Percentiles rank a stretch among this genome's conserved stretches.
phyloP scores from a whole-genome alignment of 2,329 filamentous ascomycete species.

The Alternaria gaisen region DNA sequence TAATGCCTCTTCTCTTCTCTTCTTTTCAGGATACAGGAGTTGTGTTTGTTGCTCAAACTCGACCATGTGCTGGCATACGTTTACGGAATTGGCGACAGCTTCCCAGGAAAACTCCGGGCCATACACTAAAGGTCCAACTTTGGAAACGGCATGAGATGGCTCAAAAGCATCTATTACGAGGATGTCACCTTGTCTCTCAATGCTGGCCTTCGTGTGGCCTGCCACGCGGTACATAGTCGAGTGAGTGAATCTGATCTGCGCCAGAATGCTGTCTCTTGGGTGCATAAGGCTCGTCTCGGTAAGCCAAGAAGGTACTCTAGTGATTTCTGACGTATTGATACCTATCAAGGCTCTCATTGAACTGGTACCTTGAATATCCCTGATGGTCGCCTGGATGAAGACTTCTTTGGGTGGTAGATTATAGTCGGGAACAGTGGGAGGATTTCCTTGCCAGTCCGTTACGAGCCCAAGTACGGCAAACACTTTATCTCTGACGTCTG shows the following conservation, averaged over 20 bases:
- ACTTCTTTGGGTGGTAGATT: conserved; percentile 2
- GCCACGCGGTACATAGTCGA: background rate
- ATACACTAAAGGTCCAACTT: background rate
- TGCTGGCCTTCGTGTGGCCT: background rate
- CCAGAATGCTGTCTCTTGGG: no score
- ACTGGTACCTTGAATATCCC: background rate
- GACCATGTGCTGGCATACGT: background rate
- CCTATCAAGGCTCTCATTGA: conserved; percentile 4
- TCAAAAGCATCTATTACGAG: background rate
- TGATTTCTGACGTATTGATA: no score
- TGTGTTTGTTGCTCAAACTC: background rate
- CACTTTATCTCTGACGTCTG: conserved; percentile 21
- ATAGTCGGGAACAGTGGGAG: conserved; percentile 13
- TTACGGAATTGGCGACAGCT: background rate
- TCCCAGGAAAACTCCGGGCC: no score
- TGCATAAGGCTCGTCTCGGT: background rate
- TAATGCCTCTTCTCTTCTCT: background rate
- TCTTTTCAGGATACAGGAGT: background rate
- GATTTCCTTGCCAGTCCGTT: conserved; percentile 15
- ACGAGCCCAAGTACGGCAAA: conserved; percentile 22
- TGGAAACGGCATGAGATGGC: background rate
- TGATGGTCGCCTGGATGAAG: background rate
- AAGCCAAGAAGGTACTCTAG: conserved; percentile 9
- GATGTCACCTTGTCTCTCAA: background rate
- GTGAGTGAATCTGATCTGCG: no score